Evolutionary conservation across 2,329 filamentous ascomycete genomes (phyloP).

Genomic region (Apiospora rasikravindrae): DNA sequence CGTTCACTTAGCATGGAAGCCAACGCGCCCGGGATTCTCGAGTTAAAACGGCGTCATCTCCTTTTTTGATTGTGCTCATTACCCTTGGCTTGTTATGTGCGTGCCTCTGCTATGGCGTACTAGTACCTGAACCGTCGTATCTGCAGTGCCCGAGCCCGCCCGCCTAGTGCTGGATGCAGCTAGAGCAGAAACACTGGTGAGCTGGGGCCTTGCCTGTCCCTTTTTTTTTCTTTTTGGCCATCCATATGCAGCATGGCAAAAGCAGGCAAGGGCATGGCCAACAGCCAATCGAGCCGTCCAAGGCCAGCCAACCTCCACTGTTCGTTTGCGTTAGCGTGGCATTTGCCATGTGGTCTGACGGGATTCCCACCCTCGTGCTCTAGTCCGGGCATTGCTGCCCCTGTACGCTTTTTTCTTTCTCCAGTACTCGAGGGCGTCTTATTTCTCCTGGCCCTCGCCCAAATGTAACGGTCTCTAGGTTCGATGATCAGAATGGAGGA

Average conservation of each 20-base stretch:
- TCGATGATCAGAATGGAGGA: neutral
- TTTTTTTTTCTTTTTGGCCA: neutral
- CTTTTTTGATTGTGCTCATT: neutral
- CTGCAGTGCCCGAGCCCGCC: neutral
- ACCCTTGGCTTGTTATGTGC: no score
- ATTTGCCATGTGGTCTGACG: slow-evolving; percentile 17
- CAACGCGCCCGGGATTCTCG: no score
- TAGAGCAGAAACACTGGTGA: slow-evolving; percentile 3
- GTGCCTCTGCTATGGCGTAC: neutral
- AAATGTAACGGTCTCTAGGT: slow-evolving; percentile 3
- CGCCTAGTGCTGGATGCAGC: neutral
- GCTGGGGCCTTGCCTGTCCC: neutral
- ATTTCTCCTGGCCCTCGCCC: neutral
- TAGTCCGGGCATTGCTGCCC: neutral
- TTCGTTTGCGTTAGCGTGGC: slow-evolving; percentile 11
- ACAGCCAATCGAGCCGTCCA: neutral
- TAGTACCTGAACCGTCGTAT: neutral
- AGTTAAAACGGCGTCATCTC: slow-evolving; percentile 4
- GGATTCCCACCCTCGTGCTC: neutral
- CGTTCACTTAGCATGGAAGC: neutral
- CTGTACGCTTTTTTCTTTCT: neutral
- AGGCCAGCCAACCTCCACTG: neutral
- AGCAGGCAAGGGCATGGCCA: neutral
- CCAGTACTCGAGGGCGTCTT: neutral
- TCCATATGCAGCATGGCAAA: neutral